A percentile compares a stretch with the other conserved stretches of the same genome.
phyloP scores from a whole-genome alignment of 108 stramenopile species.

The Stephanodiscus triporus region DNA sequence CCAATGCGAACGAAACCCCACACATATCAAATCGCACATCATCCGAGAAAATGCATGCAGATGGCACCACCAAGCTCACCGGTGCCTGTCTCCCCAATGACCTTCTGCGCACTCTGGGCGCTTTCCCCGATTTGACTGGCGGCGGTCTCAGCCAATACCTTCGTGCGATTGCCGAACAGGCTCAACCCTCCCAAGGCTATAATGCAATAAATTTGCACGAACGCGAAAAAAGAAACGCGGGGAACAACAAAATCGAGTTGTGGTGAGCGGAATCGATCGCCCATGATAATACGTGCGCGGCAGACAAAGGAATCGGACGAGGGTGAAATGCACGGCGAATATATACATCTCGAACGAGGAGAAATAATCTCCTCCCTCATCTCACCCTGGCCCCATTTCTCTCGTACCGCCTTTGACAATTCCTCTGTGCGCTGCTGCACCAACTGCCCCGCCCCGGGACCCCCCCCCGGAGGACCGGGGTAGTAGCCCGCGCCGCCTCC shows the following conservation, averaged over 20 bases:
- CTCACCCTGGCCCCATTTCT: constrained; percentile 45
- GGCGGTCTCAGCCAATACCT: constrained; percentile 48
- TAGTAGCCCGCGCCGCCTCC: constrained; percentile 1
- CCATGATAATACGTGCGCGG: neutral
- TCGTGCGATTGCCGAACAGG: constrained; percentile 45
- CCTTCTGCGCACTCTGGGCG: constrained; percentile 44
- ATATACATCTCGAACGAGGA: neutral
- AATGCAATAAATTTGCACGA: neutral
- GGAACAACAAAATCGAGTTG: neutral
- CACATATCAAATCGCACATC: neutral
- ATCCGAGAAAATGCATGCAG: neutral
- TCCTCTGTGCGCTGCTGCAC: constrained; percentile 44
- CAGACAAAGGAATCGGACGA: neutral
- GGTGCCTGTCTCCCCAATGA: constrained; percentile 48
- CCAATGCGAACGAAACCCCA: neutral
- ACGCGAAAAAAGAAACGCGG: neutral
- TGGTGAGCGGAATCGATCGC: neutral
- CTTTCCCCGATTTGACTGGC: constrained; percentile 48
- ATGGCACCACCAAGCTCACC: constrained; percentile 26
- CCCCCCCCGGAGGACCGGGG: neutral
- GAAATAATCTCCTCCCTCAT: too few species aligned
- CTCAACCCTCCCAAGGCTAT: constrained; percentile 43
- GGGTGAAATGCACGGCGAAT: neutral
- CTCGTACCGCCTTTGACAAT: constrained; percentile 34
- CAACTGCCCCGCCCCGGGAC: constrained; percentile 44